Evolutionary conservation across 306 rosid genomes (phyloP), one percentile per base, ranked within the genome.

Genomic region (Cyclanthera cordifolia): DNA sequence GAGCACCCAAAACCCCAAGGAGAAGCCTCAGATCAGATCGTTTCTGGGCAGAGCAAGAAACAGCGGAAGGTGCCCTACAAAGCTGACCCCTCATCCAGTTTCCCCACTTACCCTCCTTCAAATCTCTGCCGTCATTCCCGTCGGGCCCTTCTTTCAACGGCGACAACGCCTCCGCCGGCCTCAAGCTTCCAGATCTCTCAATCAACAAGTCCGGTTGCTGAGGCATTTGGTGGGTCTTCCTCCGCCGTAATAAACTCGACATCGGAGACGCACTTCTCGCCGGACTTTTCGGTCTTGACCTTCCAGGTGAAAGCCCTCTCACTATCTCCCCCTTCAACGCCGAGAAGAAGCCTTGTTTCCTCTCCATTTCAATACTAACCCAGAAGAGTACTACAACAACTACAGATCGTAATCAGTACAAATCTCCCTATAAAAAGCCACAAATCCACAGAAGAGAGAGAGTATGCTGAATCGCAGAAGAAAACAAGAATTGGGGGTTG

Each of bases 81-180:
- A 89, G 88, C 65, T 87, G 88, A 0, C 91, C 95, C 79, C 79
- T 93, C 96, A 86, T 87, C 99, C 99, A 93, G 54, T 83, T 84
- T 13, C 91, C 90, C 96, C 96, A 90, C 63, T 81, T 75, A 0
- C 96, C 95, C 51, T 90, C 95, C 73, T 82, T 89, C n/a, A 79
- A 76, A 59, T 88, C 91, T 4, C 61, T 73, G 0, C 78, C 83
- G 65, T 90, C 91, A 59, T 87, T 87, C 9, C 84, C 95, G 69
- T 90, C 96, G 6, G 99, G 99, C 0, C 99, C 99, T 60, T 94
- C 99, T 79, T 79, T 90, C 73, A 94, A 77, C 66, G 99, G 99
- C n/a, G 99, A 88, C 64, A 94, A 73, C 3, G 99, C 95, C 77
- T 94, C 99, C 24, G 83, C 54, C 3, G 88, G 95, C 78, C 96